phyloP scores from a whole-genome alignment of 2,329 filamentous ascomycete species.

The Colletotrichum karsti region DNA sequence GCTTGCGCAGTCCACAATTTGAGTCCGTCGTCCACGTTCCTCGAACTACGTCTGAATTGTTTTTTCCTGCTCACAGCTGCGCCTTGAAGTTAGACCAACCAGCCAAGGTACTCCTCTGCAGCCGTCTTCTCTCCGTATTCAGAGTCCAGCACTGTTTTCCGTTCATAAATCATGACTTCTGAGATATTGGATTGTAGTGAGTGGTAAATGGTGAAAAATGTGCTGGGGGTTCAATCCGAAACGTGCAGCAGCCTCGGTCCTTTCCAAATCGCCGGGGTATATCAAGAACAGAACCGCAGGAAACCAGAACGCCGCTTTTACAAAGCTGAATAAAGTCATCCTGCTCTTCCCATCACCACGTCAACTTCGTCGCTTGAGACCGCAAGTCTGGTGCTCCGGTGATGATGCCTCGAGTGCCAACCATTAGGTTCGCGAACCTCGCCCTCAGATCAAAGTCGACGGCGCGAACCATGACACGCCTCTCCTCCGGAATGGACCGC shows the following conservation, averaged over 20 bases:
- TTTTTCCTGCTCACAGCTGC: neutral
- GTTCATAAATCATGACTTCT: no score
- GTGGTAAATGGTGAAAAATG: neutral
- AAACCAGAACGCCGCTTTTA: neutral
- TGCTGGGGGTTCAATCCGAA: neutral
- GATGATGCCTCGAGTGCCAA: slow-evolving; percentile 62
- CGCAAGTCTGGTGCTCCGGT: slow-evolving; percentile 56
- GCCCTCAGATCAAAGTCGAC: slow-evolving; percentile 66
- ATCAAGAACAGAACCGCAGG: slow-evolving; percentile 10
- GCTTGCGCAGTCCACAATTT: slow-evolving; percentile 24
- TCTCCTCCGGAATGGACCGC: slow-evolving; percentile 57
- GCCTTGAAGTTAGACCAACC: neutral
- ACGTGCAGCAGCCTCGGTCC: neutral
- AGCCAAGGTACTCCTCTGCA: neutral
- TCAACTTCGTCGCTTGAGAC: slow-evolving; percentile 53
- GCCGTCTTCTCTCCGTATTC: neutral
- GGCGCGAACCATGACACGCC: slow-evolving; percentile 63
- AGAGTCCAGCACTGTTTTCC: no score
- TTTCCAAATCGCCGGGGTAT: slow-evolving; percentile 26
- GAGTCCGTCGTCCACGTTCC: neutral
- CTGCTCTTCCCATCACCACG: slow-evolving; percentile 47
- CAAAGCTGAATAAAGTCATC: neutral
- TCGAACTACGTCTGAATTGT: neutral
- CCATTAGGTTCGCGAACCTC: slow-evolving; percentile 57
- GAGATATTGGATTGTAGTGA: no score